Evolutionary conservation across 306 rosid genomes (phyloP), one percentile per base, ranked within the genome.

Genomic region (Cyclanthera cordifolia): DNA sequence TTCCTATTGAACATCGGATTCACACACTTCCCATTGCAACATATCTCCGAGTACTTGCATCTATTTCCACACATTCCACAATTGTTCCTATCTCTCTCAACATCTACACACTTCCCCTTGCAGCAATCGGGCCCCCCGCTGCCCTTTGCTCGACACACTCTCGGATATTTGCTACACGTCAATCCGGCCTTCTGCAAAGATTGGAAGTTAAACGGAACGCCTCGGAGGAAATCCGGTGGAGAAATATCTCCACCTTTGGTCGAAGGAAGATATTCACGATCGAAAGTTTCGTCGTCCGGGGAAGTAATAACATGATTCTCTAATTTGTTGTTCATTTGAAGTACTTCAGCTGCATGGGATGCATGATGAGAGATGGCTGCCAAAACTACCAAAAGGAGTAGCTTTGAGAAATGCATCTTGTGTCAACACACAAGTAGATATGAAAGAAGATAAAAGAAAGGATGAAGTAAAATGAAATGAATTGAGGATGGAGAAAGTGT

Each of bases 21-120:
- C 47, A 80, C 84, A 64, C 85, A 84, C 8, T 56, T 43, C 1
- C 82, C 88, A 49, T 67, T 82, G 76, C 88, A 83, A 13, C 87
- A 83, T 34, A 73, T 77, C 61, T 66, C 70, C 3, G 77, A 17
- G 70, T 81, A 80, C 53, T 60, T 82, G 25, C 88, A 82, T 54
- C 73, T 78, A 56, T 60, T 16, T 1, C 82, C 78, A n/a, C 88
- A 84, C 52, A 24, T 72, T 2, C 85, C 87, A 23, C 87, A 86
- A 65, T 86, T 84, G 43, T 64, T 4, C 8, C 59, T 15, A 41
- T 83, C 83, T 0, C 51, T 73, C 71, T 48, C 63, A 45, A 75
- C 77, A 15, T 78, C 63, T 4, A 80, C 87, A 49, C 85, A 80
- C 16, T 66, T 83, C 73, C 76, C 76, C 71, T 73, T 76, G 76